Percentiles rank a stretch among this genome's conserved stretches.
Conservation (phyloP, 306 rosid genomes). For the Trichosanthes truncata region DNA sequence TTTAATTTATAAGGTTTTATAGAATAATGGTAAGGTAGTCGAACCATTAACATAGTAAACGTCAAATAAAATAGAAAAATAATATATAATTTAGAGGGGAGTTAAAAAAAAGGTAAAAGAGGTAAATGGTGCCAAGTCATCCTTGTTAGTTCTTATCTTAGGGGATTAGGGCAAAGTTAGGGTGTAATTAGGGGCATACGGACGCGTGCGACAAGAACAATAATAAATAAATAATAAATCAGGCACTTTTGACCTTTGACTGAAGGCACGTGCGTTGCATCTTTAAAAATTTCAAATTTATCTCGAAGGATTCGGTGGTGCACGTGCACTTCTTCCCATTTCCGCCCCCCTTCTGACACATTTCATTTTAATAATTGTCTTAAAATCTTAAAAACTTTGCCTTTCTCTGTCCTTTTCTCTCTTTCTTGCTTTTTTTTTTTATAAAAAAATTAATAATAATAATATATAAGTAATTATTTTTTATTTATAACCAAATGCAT, state of each 20-base stretch:
- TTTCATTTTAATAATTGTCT: neutral
- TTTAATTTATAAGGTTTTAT: too few species aligned
- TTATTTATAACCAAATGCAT: too few species aligned
- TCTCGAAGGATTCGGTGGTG: slow-evolving; percentile 18
- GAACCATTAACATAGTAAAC: too few species aligned
- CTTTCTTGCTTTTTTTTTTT: neutral
- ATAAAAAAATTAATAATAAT: neutral
- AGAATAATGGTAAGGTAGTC: too few species aligned
- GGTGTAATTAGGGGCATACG: neutral
- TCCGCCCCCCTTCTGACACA: neutral
- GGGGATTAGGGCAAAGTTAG: neutral
- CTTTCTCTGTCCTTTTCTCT: neutral
- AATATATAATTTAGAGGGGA: too few species aligned
- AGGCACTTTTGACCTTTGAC: slow-evolving; percentile 19
- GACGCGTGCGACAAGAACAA: neutral
- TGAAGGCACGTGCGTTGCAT: slow-evolving; percentile 18
- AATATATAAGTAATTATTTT: neutral
- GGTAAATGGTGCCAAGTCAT: neutral
- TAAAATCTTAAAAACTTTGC: slow-evolving; percentile 5
- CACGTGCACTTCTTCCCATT: slow-evolving; percentile 13
- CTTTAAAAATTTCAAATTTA: slow-evolving; percentile 12
- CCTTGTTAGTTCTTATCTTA: neutral
- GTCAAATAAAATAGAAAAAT: too few species aligned
- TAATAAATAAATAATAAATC: neutral
- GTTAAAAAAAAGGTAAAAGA: too few species aligned